These are phyloP conservation scores for Cladophialophora psammophila DNA, from an alignment of 2,329 filamentous ascomycete species.

Conservation along the genomic window DNA sequence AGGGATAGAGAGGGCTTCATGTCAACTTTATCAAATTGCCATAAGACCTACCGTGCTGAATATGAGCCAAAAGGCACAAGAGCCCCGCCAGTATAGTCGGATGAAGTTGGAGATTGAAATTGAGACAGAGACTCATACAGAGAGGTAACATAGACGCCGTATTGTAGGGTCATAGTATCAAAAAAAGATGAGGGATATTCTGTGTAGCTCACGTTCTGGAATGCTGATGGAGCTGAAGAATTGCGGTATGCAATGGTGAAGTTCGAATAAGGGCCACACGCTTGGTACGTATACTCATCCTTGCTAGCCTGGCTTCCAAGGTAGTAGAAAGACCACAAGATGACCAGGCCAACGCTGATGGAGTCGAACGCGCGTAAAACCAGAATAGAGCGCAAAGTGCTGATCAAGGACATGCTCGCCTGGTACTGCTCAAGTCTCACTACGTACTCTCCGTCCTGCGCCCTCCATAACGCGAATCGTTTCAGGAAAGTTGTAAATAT, in stretches of 20 bases:
- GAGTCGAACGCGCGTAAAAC: conserved; percentile 22
- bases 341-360: conserved; percentile 10
- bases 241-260: conserved; percentile 7
- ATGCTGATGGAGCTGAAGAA: neutral
- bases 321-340: conserved; percentile 28
- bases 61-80: neutral
- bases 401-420: conserved; percentile 21
- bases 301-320: conserved; percentile 26
- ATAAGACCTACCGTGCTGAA: neutral
- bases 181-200: neutral
- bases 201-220: neutral
- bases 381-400: conserved; percentile 23
- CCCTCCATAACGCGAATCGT: conserved; percentile 26
- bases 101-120: neutral
- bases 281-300: conserved; percentile 10
- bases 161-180: neutral
- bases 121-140: neutral
- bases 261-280: neutral
- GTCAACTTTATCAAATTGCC: neutral
- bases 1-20: neutral
- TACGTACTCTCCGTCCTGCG: conserved; percentile 23
- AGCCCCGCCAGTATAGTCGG: neutral
- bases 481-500: conserved; percentile 25
- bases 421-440: conserved; percentile 26
- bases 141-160: neutral